Base-by-base conservation (phyloP, 805 yeast species). In the Hanseniaspora jakobsenii region DNA sequence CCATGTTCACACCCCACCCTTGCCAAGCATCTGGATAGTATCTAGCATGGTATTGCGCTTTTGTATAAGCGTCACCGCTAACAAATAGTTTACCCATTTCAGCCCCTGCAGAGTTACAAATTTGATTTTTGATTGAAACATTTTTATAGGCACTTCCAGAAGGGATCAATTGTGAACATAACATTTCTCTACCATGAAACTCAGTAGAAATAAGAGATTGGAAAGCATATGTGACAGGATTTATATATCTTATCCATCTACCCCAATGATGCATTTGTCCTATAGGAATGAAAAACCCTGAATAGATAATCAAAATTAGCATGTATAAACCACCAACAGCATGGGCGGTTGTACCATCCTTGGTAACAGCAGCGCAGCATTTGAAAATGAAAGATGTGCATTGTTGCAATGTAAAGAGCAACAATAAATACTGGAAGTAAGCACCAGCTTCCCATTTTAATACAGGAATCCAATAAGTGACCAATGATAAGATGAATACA, bases 211-310 rank as follows among this genome's bases (percentile, higher is more conserved):
- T 66, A 55, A 75, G 62, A 13, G 74, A 56, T 56, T 76, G 82
- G 48, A 66, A 71, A 7, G 65, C 67, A 49, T 71, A 72, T 12
- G 65, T 53, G 36, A 72, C 48, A 6, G 77, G 77, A 52, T 72
- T 69, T 38, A 68, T 47, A 54, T 67, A 72, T 39, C 71, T 66
- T 52, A 66, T 63, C 77, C 77, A 72, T 57, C 74, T 70, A 48
- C 73, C 71, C 81, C 81, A 75, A 52, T 76, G 77, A 53, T 72
- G 72, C 75, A 71, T 70, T 31, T 58, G 59, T 40, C 65, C 64
- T 34, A 61, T 48, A 51, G 58, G 70, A 46, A 63, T 59, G 59
- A 77, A 71, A 55, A 67, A 74, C 61, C 72, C 71, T 40, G 79
- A 69, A 60, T 69, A 77, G 51, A 74, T 69, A 60, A 73, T 69